Percentiles rank a stretch among this genome's conserved stretches.
These are phyloP conservation scores for Penicillium sp. DNA, from an alignment of 2,329 filamentous ascomycete genomes.

Conservation along the genomic window DNA sequence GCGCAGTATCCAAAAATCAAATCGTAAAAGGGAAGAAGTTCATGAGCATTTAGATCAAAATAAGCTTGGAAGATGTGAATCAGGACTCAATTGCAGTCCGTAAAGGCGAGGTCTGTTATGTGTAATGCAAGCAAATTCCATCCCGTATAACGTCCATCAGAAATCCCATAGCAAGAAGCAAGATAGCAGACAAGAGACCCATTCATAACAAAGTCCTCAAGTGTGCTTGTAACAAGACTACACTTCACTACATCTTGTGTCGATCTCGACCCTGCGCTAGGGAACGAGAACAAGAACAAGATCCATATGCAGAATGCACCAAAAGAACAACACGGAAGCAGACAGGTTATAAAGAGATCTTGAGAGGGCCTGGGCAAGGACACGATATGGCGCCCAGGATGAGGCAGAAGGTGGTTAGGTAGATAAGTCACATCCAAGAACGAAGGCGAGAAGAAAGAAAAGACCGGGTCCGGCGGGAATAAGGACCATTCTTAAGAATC, in stretches of 20 bases:
- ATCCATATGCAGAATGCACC: not conserved
- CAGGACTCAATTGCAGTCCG: not conserved
- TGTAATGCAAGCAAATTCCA: not conserved
- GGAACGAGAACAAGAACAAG: not conserved
- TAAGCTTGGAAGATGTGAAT: not conserved
- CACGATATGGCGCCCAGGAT: not conserved
- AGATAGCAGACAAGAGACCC: not conserved
- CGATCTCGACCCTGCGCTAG: not conserved
- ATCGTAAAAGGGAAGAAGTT: too few relatives aligned
- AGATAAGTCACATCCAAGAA: not conserved
- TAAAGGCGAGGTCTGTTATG: not conserved
- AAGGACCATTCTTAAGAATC: constrained; percentile 23
- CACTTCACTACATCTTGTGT: not conserved
- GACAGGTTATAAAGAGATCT: not conserved
- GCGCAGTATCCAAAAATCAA: not conserved
- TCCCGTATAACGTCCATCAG: not conserved
- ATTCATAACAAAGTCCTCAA: not conserved
- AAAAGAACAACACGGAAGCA: not conserved
- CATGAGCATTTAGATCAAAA: not conserved
- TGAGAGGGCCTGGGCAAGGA: not conserved
- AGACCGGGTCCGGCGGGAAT: not conserved
- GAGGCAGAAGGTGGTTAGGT: not conserved
- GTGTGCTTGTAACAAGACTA: not conserved
- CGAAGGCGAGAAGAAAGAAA: not conserved
- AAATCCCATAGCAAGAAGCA: not conserved